Percentiles rank a stretch among this genome's conserved stretches.
phyloP scores from a whole-genome alignment of 1,284 basidiomycete genomes.

The Irpex rosettiformis region DNA sequence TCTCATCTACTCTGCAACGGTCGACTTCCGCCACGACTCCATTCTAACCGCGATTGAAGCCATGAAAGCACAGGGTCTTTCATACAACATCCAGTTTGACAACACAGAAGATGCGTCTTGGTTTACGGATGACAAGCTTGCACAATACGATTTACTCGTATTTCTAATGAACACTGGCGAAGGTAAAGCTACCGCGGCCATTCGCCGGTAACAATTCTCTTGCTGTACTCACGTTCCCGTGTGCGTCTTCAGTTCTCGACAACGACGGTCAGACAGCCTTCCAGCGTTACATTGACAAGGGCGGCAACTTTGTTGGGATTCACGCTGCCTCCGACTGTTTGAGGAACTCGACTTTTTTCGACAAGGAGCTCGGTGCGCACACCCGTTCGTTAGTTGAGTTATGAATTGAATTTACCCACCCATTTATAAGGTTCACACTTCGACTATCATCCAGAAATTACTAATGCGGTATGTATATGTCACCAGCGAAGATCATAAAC shows the following conservation, averaged over 20 bases:
- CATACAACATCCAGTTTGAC: slow-evolving; percentile 52
- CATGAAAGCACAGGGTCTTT: slow-evolving; percentile 41
- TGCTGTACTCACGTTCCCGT: background rate
- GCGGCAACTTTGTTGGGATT: slow-evolving; percentile 69
- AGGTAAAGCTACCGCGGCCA: slow-evolving; percentile 31
- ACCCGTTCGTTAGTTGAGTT: background rate
- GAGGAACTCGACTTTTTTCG: slow-evolving; percentile 64
- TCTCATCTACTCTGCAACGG: slow-evolving; percentile 55
- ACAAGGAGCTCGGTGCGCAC: slow-evolving; percentile 40
- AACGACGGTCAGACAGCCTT: slow-evolving; percentile 57
- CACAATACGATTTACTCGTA: slow-evolving; percentile 61
- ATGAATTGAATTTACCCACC: background rate
- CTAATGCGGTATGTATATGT: slow-evolving; percentile 44
- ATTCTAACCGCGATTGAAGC: slow-evolving; percentile 69
- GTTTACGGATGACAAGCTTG: slow-evolving; percentile 57
- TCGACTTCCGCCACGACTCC: slow-evolving; percentile 66
- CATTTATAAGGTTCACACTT: slow-evolving; percentile 54
- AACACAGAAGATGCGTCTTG: slow-evolving; percentile 59
- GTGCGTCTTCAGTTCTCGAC: slow-evolving; percentile 51
- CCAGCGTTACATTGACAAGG: slow-evolving; percentile 60
- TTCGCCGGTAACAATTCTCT: background rate
- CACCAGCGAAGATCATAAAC: background rate
- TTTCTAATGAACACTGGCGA: slow-evolving; percentile 75
- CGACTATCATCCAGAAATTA: slow-evolving; percentile 71
- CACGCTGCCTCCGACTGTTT: slow-evolving; percentile 72